Evolutionary conservation across 2,329 filamentous ascomycete genomes (phyloP).

Genomic region (Cladosporium sp.): DNA sequence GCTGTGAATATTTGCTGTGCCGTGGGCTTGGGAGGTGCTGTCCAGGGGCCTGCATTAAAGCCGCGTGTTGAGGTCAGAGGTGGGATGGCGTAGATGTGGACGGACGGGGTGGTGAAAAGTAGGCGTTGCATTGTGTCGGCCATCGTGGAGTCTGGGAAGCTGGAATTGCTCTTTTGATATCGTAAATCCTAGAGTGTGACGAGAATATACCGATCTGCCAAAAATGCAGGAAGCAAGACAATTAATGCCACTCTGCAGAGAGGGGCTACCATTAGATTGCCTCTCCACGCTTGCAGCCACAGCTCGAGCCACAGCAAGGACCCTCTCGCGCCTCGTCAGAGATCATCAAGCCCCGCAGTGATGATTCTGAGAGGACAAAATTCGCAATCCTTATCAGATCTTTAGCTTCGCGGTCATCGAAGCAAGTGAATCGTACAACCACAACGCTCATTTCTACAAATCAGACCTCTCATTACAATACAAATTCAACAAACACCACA

Average conservation of each 20-base stretch:
- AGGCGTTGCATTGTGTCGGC: constrained; percentile 47
- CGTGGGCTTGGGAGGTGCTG: constrained; percentile 57
- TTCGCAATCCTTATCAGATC: constrained; percentile 3
- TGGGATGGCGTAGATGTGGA: constrained; percentile 86
- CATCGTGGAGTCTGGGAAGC: not conserved
- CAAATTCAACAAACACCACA: not conserved
- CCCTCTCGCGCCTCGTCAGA: not conserved
- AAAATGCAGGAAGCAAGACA: no score
- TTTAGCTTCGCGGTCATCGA: not conserved
- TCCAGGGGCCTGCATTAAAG: constrained; percentile 75
- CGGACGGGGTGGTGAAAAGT: constrained; percentile 68
- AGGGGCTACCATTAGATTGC: no score
- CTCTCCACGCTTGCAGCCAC: not conserved
- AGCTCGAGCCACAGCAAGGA: not conserved
- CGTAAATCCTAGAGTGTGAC: no score
- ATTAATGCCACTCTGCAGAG: no score
- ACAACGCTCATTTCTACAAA: not conserved
- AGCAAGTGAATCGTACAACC: not conserved
- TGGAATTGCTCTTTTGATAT: not conserved
- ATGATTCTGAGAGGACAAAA: not conserved
- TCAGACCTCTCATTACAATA: not conserved
- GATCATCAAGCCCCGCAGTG: not conserved
- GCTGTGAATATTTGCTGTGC: constrained; percentile 79
- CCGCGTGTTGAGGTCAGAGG: constrained; percentile 73
- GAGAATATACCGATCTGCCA: no score